Evolutionary conservation across 257 asterid genomes (phyloP), one percentile per base, ranked within the genome.

Genomic region (Lavandula angustifolia): DNA sequence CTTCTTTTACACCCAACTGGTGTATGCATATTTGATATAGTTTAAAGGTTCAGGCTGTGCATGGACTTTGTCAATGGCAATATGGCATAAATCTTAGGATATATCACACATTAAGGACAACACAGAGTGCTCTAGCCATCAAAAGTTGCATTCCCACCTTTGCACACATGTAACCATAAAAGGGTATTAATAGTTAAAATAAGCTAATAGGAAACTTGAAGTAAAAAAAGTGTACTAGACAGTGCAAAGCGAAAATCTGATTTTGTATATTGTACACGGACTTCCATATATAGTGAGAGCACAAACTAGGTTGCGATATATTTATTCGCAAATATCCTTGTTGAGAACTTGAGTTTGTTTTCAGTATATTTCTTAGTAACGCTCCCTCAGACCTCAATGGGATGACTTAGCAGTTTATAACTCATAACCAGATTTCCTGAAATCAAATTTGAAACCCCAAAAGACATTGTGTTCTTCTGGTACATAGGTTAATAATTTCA

Each of bases 121-220:
- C 46, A 6, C 16, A 17, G 27, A 22, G 50, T 58, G 50, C 47
- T 41, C 27, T 72, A 64, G 44, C 35, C 55, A 71, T 54, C 48
- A 42, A 12, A 56, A 40, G 38, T 27, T 72, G 32, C 22, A 35
- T 38, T 46, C 2, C 40, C 60, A n/a, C 32, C 43, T 48, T 38
- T 41, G 66, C 31, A 41, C 31, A 41, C 52, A 44, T 48, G 13
- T 17, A 33, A 42, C 14, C 4, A 9, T 33, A 32, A 55, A 37
- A 9, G 18, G 14, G 27, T 22, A 22, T 22, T 22, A 22, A 22
- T 22, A 7, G 40, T 3, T 14, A 11, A n/a, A 56, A 40, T 16
- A 44, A 6, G 27, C 6, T 14, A 27, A 43, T 16, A 27, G 17
- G 32, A 12, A 54, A 43, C 27, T 13, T 54, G 29, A 44, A n/a